Base-by-base conservation (phyloP, 129 eudicot genomes). In the Lactuca saligna region DNA sequence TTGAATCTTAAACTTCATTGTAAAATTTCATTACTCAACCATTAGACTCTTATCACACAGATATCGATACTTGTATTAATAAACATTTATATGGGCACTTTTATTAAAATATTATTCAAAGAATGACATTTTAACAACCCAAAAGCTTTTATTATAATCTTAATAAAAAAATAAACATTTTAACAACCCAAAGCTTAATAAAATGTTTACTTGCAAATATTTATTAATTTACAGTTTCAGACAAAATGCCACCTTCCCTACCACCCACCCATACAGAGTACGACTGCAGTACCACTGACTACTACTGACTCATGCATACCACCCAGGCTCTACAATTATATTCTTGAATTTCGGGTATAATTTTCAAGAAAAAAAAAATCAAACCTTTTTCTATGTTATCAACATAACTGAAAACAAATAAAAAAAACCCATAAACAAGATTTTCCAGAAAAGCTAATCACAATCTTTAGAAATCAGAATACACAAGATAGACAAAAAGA, bases 201-300 rank as follows among this genome's bases (percentile, higher is more conserved):
- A 35, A 4, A 4, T 35, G 9, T 39, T 39, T 4, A 39, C 44
- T 39, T 39, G 15, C 13, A 46, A 46, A 11, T 0, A 46, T 8
- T 46, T 11, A 11, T 10, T 46, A 17, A 62, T 64, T 55, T 60
- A 39, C 71, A 59, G 49, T 34, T 4, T n/a, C 5, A 37, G 63
- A 78, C 78, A 78, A 65, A 65, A 38, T 38, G 50, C 61, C 78
- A 9, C 56, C 63, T 32, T n/a, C 61, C 55, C 78, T 57, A 6
- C 31, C 61, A 49, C n/a, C 51, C 25, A 48, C 61, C 69, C 34
- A 33, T 63, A 57, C 61, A 61, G 69, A 57, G 75, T 75, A 67
- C 58, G 68, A 29, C 66, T 9, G 46, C 33, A 35, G 64, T 44
- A 63, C 64, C 33, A 20, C 7, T 25, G 29, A 31, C 41, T 41